phyloP scores from a whole-genome alignment of 108 stramenopile species.

The Skeletonema grethae region DNA sequence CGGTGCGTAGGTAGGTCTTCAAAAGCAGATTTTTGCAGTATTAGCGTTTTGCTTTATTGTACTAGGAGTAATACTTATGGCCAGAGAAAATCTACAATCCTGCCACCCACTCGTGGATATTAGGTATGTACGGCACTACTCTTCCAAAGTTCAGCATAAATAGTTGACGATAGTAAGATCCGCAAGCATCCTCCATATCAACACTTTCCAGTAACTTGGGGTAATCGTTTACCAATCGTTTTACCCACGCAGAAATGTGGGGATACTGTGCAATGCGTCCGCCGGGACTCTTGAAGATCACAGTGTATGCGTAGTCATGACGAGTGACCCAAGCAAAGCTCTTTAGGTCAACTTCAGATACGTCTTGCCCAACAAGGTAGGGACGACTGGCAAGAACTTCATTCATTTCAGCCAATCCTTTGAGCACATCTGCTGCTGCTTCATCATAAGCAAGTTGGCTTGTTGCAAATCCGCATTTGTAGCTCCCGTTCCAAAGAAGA shows the following conservation, averaged over 20 bases:
- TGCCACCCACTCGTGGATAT: constrained; percentile 43
- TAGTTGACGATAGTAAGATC: constrained; percentile 75
- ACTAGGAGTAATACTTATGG: too few species aligned
- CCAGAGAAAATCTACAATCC: constrained; percentile 30
- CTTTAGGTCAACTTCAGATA: constrained; percentile 82
- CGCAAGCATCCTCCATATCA: constrained; percentile 74
- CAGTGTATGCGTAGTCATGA: constrained; percentile 82
- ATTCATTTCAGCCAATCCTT: constrained; percentile 67
- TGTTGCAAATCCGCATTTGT: constrained; percentile 86
- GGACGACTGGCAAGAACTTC: constrained; percentile 47
- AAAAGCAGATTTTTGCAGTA: too few species aligned
- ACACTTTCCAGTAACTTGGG: constrained; percentile 60
- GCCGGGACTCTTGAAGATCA: constrained; percentile 77
- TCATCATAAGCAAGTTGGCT: constrained; percentile 83
- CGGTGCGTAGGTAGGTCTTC: too few species aligned
- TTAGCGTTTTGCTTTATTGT: too few species aligned
- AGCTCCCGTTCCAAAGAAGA: constrained; percentile 81
- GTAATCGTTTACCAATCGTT: constrained; percentile 42
- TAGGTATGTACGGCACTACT: constrained; percentile 64
- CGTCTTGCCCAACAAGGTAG: constrained; percentile 56
- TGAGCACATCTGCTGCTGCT: constrained; percentile 60
- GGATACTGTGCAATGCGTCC: constrained; percentile 50
- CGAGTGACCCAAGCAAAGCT: constrained; percentile 78
- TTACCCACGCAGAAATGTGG: constrained; percentile 46
- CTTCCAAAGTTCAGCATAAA: constrained; percentile 85